Conservation (phyloP, 2,329 filamentous ascomycete species). For the Trichocomaceae sp. region DNA sequence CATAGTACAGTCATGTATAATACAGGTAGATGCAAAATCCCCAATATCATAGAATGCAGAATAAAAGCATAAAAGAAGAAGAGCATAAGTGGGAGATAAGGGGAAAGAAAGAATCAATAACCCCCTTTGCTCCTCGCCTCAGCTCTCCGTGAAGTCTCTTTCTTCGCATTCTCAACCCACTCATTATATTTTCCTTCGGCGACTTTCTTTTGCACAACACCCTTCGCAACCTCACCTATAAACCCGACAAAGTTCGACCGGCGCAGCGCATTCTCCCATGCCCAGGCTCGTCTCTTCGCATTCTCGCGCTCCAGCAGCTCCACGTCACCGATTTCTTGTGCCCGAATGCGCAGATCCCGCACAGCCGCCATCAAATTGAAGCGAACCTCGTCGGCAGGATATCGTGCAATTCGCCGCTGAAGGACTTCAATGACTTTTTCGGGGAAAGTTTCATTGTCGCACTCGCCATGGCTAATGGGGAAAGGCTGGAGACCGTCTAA, state of each 20-base stretch:
- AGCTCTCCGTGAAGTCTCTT: slow-evolving; percentile 36
- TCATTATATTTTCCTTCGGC: slow-evolving; percentile 62
- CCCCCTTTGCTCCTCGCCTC: slow-evolving; percentile 24
- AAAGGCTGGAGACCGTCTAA: slow-evolving; percentile 89
- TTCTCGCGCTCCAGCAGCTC: slow-evolving; percentile 75
- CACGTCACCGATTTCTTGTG: slow-evolving; percentile 72
- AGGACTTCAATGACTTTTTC: slow-evolving; percentile 79
- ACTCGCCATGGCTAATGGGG: slow-evolving; percentile 80
- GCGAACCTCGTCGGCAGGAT: slow-evolving; percentile 79
- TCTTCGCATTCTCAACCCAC: slow-evolving; percentile 66
- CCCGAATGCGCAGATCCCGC: slow-evolving; percentile 68
- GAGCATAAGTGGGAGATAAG: too few species aligned
- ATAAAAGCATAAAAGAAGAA: neutral
- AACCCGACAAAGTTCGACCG: slow-evolving; percentile 96
- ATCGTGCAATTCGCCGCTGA: slow-evolving; percentile 73
- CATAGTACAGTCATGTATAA: neutral
- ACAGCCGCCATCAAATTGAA: slow-evolving; percentile 96
- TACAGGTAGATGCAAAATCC: neutral
- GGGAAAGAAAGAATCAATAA: neutral
- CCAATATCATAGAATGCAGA: neutral
- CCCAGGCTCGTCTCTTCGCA: slow-evolving; percentile 77
- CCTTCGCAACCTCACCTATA: slow-evolving; percentile 81
- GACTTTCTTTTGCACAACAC: slow-evolving; percentile 70
- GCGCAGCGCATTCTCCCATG: slow-evolving; percentile 88
- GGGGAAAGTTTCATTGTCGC: slow-evolving; percentile 65